A percentile compares a stretch with the other conserved stretches of the same genome.
Evolutionary conservation across 2,329 filamentous ascomycete genomes (phyloP).

Genomic region (Scedosporium minutisporum): DNA sequence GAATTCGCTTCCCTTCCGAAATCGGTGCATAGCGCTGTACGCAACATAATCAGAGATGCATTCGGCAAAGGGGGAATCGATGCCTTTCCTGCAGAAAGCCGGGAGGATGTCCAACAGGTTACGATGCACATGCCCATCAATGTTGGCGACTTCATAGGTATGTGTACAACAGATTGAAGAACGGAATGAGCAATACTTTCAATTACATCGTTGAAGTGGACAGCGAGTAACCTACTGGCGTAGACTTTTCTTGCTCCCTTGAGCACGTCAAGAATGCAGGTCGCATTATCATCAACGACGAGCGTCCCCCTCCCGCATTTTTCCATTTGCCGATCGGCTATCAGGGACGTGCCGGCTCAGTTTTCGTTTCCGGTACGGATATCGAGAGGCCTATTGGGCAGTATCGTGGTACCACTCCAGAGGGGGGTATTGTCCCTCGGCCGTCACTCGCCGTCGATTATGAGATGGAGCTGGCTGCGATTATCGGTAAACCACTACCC

Average conservation of each 20-base stretch:
- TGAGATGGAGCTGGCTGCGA: slow-evolving; percentile 62
- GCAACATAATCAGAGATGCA: slow-evolving; percentile 49
- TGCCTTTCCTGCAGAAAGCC: slow-evolving; percentile 12
- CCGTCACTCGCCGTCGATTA: slow-evolving; percentile 42
- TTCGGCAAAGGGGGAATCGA: slow-evolving; percentile 14
- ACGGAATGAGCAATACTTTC: slow-evolving; percentile 22
- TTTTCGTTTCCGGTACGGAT: slow-evolving; percentile 60
- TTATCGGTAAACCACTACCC: slow-evolving; percentile 40
- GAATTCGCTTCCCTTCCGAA: neutral
- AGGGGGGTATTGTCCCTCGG: slow-evolving; percentile 26
- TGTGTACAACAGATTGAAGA: slow-evolving; percentile 33
- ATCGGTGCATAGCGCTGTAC: slow-evolving; percentile 44
- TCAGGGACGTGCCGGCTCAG: slow-evolving; percentile 60
- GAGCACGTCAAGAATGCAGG: slow-evolving; percentile 40
- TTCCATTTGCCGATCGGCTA: slow-evolving; percentile 66
- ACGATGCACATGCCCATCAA: slow-evolving; percentile 45
- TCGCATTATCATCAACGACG: slow-evolving; percentile 26
- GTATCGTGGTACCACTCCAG: slow-evolving; percentile 32
- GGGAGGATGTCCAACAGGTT: slow-evolving; percentile 32
- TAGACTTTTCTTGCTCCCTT: slow-evolving; percentile 20
- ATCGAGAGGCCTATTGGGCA: slow-evolving; percentile 60
- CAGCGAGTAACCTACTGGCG: slow-evolving; percentile 40
- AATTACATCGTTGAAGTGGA: slow-evolving; percentile 33
- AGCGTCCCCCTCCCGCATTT: slow-evolving; percentile 55
- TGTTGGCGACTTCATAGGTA: slow-evolving; percentile 5